Base-by-base conservation (phyloP, 305 asterid genomes). In the Petunia hybrid region DNA sequence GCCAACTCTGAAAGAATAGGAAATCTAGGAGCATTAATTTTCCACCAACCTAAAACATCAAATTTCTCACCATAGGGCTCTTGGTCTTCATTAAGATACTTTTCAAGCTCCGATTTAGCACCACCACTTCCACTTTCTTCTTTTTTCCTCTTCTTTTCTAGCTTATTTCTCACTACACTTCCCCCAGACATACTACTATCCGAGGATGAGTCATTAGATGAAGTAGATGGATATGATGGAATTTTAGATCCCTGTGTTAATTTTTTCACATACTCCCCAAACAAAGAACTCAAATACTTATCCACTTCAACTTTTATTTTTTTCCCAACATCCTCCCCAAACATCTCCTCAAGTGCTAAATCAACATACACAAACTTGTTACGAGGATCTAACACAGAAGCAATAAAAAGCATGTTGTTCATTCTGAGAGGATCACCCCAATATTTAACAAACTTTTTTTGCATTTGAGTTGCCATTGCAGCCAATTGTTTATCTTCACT, bases 331-430 rank as follows among this genome's bases (percentile, higher is more conserved):
- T 61, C 38, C 9, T 70, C 38, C 5, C 59, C 80, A 40, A 9
- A 16, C 12, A 53, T 55, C 5, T 51, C 14, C 39, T 13, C 8
- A 1, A 55, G 57, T n/a, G 38, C 51, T 8, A 51, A 40, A 3
- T 12, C 22, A 2, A 80, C 43, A 43, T 48, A 53, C 3, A 2
- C 55, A 22, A 51, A 5, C 31, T 79, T 83, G 4, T 12, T 9
- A 10, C 76, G n/a, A 55, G 65, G 77, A 55, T 69, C 83, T 39
- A 43, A 43, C 35, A 82, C 8, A n/a, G 71, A 3, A 9, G 64
- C 76, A 48, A 79, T 22, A 79, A 55, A 79, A 43, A 79, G 10
- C 67, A 83, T 14, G 10, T 36, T 2, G 57, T 83, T 83, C 22
- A 62, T 45, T 16, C 22, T 77, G 1, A 14, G 65, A 36, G 8